phyloP scores from a whole-genome alignment of 2,329 filamentous ascomycete genomes.

The Hawksworthiomyces lignivorus region DNA sequence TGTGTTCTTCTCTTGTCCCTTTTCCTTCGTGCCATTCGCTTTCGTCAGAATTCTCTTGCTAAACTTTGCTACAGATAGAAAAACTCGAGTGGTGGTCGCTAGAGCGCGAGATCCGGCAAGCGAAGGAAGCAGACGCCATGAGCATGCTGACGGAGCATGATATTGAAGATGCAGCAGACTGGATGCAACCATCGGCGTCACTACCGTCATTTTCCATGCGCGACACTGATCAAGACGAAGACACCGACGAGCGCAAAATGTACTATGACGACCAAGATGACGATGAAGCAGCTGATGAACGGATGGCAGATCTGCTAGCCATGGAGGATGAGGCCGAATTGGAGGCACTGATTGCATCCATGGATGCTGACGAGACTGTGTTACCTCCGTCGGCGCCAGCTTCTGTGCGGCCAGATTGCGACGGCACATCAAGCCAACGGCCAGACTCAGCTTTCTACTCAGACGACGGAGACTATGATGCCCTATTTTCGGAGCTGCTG shows the following conservation, averaged over 20 bases:
- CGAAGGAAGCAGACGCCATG: slow-evolving; percentile 31
- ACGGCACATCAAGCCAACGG: slow-evolving; percentile 16
- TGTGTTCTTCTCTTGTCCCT: slow-evolving; percentile 20
- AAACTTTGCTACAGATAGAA: slow-evolving; percentile 16
- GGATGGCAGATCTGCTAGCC: slow-evolving; percentile 45
- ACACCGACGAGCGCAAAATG: slow-evolving; percentile 2
- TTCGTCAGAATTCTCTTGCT: not conserved
- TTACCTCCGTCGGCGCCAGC: slow-evolving; percentile 13
- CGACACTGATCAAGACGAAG: not conserved
- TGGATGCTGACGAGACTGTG: slow-evolving; percentile 27
- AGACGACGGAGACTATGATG: slow-evolving; percentile 55
- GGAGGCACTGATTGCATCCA: slow-evolving; percentile 46
- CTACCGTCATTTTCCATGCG: slow-evolving; percentile 8
- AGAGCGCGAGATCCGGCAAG: slow-evolving; percentile 28
- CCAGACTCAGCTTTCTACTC: slow-evolving; percentile 30
- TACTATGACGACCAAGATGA: slow-evolving; percentile 17
- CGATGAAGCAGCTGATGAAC: slow-evolving; percentile 32
- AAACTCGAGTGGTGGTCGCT: slow-evolving; percentile 35
- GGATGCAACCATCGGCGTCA: slow-evolving; percentile 20
- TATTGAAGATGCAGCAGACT: slow-evolving; percentile 40
- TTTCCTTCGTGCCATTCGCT: slow-evolving; percentile 1
- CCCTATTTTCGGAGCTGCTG: slow-evolving; percentile 58
- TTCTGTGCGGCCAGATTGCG: slow-evolving; percentile 17
- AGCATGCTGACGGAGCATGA: slow-evolving; percentile 41
- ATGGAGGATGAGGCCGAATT: slow-evolving; percentile 48